Conservation (phyloP, 352 stramenopile genomes). For the Phytopythium cucurbitacearum region DNA sequence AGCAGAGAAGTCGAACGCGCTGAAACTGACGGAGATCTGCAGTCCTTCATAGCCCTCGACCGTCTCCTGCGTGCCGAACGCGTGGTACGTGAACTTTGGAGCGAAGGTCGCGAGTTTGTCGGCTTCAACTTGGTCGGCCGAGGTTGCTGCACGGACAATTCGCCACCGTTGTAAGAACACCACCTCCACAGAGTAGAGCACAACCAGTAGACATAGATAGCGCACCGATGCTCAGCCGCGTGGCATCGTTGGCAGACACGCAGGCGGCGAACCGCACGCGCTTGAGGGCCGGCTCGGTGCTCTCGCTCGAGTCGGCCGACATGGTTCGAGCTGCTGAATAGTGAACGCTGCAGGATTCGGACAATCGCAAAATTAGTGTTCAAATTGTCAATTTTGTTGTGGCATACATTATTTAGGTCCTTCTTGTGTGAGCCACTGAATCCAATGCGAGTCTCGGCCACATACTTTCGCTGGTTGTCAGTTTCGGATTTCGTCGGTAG, state of each 20-base stretch:
- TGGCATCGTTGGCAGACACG: slow-evolving; percentile 41
- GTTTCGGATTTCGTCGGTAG: slow-evolving; percentile 18
- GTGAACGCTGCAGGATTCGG: too few relatives aligned
- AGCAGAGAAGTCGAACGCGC: slow-evolving; percentile 54
- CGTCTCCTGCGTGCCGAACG: slow-evolving; percentile 69
- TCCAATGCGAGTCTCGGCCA: neutral
- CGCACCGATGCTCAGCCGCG: slow-evolving; percentile 55
- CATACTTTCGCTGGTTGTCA: slow-evolving; percentile 4
- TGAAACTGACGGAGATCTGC: slow-evolving; percentile 55
- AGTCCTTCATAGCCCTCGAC: slow-evolving; percentile 63
- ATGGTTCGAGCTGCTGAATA: too few relatives aligned
- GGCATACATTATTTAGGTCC: too few relatives aligned
- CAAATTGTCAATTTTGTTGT: slow-evolving; percentile 6
- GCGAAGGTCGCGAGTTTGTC: slow-evolving; percentile 42
- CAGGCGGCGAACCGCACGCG: slow-evolving; percentile 59
- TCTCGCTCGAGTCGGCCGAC: neutral
- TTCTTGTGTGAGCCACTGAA: slow-evolving; percentile 15
- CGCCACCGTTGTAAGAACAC: neutral
- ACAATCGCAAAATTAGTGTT: neutral
- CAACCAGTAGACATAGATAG: neutral
- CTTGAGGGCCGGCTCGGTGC: slow-evolving; percentile 26
- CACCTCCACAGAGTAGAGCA: neutral
- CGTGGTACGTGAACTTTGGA: slow-evolving; percentile 79
- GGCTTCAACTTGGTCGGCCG: slow-evolving; percentile 34
- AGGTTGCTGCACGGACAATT: slow-evolving; percentile 22